A percentile compares a stretch with the other conserved stretches of the same genome.
Evolutionary conservation across 176 grass and related monocot genomes (phyloP).

Genomic region (Bromus sterilis): DNA sequence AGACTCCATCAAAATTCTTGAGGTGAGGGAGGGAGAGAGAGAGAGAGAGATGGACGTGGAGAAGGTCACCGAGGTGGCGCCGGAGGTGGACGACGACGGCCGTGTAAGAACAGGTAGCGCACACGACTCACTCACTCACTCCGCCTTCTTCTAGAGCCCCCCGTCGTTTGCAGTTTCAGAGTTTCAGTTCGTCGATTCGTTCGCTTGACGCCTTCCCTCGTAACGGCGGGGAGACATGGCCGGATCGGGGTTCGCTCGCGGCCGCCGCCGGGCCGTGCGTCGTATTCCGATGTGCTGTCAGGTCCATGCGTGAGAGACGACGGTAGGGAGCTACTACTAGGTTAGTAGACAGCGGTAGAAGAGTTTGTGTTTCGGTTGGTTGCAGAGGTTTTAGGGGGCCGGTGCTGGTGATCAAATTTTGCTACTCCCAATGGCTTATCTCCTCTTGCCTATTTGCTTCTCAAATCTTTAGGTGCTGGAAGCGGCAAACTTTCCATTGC

Average conservation of each 20-base stretch:
- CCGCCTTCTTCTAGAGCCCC: not conserved
- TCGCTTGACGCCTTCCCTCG: not conserved
- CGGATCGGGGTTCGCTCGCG: not conserved
- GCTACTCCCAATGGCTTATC: not conserved
- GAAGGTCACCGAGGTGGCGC: slow-evolving; percentile 41
- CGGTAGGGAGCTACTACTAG: not conserved
- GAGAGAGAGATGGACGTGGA: slow-evolving; percentile 32
- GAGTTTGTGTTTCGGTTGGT: not conserved
- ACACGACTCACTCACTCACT: not conserved
- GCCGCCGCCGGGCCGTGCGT: not conserved
- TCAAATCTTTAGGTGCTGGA: not conserved
- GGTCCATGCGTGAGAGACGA: not conserved
- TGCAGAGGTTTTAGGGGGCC: not conserved
- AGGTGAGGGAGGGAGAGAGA: not conserved
- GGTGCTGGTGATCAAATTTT: not conserved
- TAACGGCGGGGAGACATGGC: not conserved
- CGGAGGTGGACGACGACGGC: slow-evolving; percentile 55
- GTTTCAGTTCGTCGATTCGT: not conserved
- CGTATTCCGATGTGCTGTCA: not conserved
- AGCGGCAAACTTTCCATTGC: not conserved
- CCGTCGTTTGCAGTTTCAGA: not conserved
- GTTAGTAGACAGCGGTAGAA: not conserved
- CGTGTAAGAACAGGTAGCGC: slow-evolving; percentile 66
- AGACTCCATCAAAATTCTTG: not conserved
- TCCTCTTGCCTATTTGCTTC: not conserved